phyloP scores from a whole-genome alignment of 2,329 filamentous ascomycete genomes.

The Stachybotrys echinatus region DNA sequence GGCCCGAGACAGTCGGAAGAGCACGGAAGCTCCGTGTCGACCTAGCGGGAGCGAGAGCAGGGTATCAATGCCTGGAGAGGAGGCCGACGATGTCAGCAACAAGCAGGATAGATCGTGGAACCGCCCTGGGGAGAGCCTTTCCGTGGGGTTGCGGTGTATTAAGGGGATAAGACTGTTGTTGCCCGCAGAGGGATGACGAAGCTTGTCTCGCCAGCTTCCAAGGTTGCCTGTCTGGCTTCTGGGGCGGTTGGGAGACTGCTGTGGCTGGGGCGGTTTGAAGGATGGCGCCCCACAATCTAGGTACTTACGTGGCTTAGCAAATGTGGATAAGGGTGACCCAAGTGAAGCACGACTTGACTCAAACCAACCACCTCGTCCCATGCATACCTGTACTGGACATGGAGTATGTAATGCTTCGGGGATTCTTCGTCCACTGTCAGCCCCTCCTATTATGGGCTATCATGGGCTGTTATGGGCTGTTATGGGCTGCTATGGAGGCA shows the following conservation, averaged over 20 bases:
- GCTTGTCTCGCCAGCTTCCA: background rate
- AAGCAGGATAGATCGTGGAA: background rate
- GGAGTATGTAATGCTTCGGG: too few relatives aligned
- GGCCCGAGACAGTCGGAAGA: slow-evolving; percentile 7
- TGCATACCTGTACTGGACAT: too few relatives aligned
- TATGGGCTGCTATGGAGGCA: too few relatives aligned
- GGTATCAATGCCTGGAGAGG: background rate
- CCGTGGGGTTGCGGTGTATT: background rate
- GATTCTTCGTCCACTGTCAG: too few relatives aligned
- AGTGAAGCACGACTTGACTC: too few relatives aligned
- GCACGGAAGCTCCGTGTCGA: slow-evolving; percentile 16
- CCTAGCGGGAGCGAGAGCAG: slow-evolving; percentile 1
- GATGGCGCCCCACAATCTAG: background rate
- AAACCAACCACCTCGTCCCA: too few relatives aligned
- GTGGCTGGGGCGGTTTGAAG: background rate
- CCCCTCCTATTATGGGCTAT: too few relatives aligned
- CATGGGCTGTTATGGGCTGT: too few relatives aligned
- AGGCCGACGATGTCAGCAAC: background rate
- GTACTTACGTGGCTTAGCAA: too few relatives aligned
- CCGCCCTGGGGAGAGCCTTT: background rate
- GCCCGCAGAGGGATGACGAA: background rate
- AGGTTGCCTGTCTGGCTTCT: background rate
- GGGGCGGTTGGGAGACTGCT: background rate
- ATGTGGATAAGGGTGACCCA: too few relatives aligned
- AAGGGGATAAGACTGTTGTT: background rate